Percentiles rank a stretch among this genome's conserved stretches.
Evolutionary conservation across 495 filamentous ascomycete genomes (phyloP).

Genomic region (Hypoxylon lienhwacheense): DNA sequence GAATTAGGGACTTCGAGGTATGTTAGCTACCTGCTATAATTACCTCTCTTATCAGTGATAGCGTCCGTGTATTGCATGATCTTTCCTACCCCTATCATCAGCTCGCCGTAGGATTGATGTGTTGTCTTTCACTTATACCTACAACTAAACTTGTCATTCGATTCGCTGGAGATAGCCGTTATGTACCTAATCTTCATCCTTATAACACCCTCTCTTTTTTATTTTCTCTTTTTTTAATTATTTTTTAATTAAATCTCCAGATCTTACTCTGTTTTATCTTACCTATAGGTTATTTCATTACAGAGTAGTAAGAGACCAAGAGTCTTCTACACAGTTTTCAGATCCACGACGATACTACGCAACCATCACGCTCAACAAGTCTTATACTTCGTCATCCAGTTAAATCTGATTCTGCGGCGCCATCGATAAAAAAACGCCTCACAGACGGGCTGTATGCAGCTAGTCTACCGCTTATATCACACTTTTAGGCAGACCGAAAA

Average conservation of each 20-base stretch:
- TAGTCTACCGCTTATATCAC: constrained; percentile 20
- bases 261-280: not conserved
- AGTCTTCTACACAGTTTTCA: no score
- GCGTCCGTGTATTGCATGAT: constrained; percentile 14
- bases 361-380: not conserved
- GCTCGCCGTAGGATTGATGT: constrained; percentile 5
- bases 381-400: constrained; percentile 9
- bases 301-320: no score
- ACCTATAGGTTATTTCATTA: no score
- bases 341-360: no score
- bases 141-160: no score
- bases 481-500: constrained; percentile 31
- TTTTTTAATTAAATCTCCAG: not conserved
- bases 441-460: constrained; percentile 20
- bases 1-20: no score
- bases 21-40: no score
- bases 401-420: constrained; percentile 22
- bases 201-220: not conserved
- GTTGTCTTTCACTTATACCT: constrained; percentile 6
- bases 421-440: constrained; percentile 19
- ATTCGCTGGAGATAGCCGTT: constrained; percentile 31
- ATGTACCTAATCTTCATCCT: no score
- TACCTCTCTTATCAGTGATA: constrained; percentile 20
- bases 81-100: not conserved
- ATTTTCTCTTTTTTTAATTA: no score